phyloP scores from a whole-genome alignment of 2,329 filamentous ascomycete species.

The Hypomyces perniciosus region DNA sequence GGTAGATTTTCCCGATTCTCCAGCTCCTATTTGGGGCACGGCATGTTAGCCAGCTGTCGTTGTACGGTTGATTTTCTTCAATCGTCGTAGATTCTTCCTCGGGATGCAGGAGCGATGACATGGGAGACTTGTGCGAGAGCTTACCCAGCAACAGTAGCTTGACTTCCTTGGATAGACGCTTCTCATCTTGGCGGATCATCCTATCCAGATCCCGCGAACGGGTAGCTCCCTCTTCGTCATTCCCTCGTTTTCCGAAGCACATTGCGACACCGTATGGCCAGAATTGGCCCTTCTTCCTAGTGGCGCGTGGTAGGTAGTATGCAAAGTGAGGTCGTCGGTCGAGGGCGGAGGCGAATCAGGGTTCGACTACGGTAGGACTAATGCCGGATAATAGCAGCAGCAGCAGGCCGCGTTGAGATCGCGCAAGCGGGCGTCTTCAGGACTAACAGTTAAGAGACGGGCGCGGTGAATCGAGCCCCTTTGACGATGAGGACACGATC shows the following conservation, averaged over 20 bases:
- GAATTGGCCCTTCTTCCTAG: not conserved
- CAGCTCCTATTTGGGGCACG: conserved; percentile 61
- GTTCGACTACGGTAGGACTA: too few species aligned
- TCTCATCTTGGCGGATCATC: conserved; percentile 79
- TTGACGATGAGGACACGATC: too few species aligned
- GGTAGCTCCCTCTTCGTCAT: conserved; percentile 41
- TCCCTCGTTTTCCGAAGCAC: conserved; percentile 58
- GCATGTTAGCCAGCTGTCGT: conserved; percentile 9
- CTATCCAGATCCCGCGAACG: conserved; percentile 78
- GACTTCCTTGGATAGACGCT: conserved; percentile 77
- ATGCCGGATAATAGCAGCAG: too few species aligned
- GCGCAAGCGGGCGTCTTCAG: too few species aligned
- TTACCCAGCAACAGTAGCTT: conserved; percentile 88
- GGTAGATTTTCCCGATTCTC: conserved; percentile 86
- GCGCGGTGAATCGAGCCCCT: too few species aligned
- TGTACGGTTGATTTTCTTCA: not conserved
- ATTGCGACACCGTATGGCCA: conserved; percentile 32
- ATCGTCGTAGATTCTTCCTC: not conserved
- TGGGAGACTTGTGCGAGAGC: conserved; percentile 5
- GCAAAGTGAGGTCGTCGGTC: conserved; percentile 1
- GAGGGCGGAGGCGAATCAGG: not conserved
- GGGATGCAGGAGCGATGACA: not conserved
- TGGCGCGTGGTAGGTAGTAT: not conserved
- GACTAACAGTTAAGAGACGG: too few species aligned
- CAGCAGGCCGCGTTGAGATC: too few species aligned